These are phyloP conservation scores for Cymbidium sinense DNA, from an alignment of 106 monocot species.

Conservation along the genomic window DNA sequence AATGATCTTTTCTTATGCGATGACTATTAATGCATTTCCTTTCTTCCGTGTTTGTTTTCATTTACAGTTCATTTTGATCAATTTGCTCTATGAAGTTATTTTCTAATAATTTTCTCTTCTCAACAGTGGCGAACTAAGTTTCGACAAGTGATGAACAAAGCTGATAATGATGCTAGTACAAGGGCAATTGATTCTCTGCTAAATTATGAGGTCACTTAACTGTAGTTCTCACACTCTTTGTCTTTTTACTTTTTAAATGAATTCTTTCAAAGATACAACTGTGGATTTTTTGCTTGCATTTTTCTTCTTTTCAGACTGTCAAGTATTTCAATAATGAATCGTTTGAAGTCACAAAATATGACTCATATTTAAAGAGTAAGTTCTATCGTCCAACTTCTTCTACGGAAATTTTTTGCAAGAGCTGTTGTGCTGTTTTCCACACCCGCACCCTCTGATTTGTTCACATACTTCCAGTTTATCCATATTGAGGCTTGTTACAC, in stretches of 20 bases:
- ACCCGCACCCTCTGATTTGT: neutral
- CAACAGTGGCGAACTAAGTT: slow-evolving; percentile 95
- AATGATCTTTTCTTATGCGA: neutral
- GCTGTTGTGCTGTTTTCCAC: neutral
- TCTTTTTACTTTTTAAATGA: neutral
- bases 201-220: slow-evolving; percentile 80
- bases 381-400: slow-evolving; percentile 4
- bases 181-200: slow-evolving; percentile 87
- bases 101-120: neutral
- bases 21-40: neutral
- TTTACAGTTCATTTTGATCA: neutral
- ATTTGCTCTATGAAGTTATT: slow-evolving; percentile 2
- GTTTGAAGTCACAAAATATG: slow-evolving; percentile 83
- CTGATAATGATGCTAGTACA: slow-evolving; percentile 96
- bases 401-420: too few species aligned
- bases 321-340: slow-evolving; percentile 99
- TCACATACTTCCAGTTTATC: neutral
- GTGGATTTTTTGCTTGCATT: neutral
- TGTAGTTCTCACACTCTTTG: neutral
- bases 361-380: slow-evolving; percentile 87
- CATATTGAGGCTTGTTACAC: neutral
- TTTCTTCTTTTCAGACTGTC: slow-evolving; percentile 64
- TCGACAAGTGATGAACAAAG: slow-evolving; percentile 93
- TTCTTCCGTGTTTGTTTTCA: neutral
- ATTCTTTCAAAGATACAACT: neutral